Base-by-base conservation (phyloP, 2,329 filamentous ascomycete genomes). In the Paraphaeosphaeria minitans region DNA sequence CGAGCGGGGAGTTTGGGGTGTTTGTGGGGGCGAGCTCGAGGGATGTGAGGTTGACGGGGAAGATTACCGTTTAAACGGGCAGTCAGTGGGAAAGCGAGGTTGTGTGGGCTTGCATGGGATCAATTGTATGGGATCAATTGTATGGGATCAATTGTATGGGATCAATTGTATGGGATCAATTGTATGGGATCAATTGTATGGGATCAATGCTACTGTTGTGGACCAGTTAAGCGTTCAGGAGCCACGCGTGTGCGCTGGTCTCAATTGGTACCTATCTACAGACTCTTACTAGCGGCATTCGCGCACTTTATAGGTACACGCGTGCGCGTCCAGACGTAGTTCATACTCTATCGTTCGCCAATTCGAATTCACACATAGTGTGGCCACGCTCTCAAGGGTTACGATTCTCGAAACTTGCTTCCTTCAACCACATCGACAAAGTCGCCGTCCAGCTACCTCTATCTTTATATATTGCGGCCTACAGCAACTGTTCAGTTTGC, bases 21-120 rank as follows among this genome's bases (percentile, higher is more conserved):
- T 65, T 55, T 49, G 73, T 77, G 21, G 74, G 75, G 3, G 65
- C 72, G 10, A 77, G 73, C 42, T 76, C 72, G 46, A 74, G 74
- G 62, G 75, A 77, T 62, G 60, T 76, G 29, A 72, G 70, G 53
- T 60, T 75, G 55, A 71, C 65, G 41, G 69, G 71, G 3, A 74
- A 71, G 60, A 68, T 77, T 39, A 72, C 65, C 29, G 73, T 74
- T 2, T 75, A 67, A 16, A 19, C 19, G 16, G 7, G 16, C 3
- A 8, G 6, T n/a, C 6, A n/a, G 2, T 8, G 37, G 14, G 14
- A 8, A 19, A n/a, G 37, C 16, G 14, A 39, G 37, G 6, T 4
- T 39, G 9, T 39, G 2, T n/a, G 37, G 37, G 14, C 16, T 1
- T n/a, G 16, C 19, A 39, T n/a, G 14, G 37, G 9, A n/a, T n/a